Conservation (phyloP, 2,329 filamentous ascomycete genomes). For the Paraconiothyrium brasiliense region DNA sequence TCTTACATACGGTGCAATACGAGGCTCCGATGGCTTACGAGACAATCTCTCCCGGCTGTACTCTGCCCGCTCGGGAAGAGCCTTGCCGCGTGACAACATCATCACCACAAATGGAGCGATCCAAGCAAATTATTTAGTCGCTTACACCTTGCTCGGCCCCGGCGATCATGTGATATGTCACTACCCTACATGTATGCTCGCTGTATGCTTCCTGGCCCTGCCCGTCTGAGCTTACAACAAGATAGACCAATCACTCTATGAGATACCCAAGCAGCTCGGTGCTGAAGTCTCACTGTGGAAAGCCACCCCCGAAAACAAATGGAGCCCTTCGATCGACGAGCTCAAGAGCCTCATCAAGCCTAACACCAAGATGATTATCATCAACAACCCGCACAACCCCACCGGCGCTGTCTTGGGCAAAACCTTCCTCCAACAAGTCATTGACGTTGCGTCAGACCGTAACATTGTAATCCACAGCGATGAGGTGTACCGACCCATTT, state of each 20-base stretch:
- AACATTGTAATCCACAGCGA: slow-evolving; percentile 76
- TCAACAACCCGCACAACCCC: slow-evolving; percentile 85
- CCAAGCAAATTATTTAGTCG: slow-evolving; percentile 80
- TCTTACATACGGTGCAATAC: slow-evolving; percentile 78
- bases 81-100: slow-evolving; percentile 68
- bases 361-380: slow-evolving; percentile 76
- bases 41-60: slow-evolving; percentile 72
- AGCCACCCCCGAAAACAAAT: slow-evolving; percentile 70
- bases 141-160: slow-evolving; percentile 75
- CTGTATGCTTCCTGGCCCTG: background rate
- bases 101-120: slow-evolving; percentile 84
- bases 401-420: slow-evolving; percentile 76
- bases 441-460: slow-evolving; percentile 69
- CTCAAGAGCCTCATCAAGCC: slow-evolving; percentile 70
- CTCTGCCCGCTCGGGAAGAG: slow-evolving; percentile 61
- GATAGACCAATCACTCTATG: slow-evolving; percentile 75
- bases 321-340: slow-evolving; percentile 72
- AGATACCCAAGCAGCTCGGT: slow-evolving; percentile 76
- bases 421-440: slow-evolving; percentile 67
- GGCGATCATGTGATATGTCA: slow-evolving; percentile 88
- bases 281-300: slow-evolving; percentile 82
- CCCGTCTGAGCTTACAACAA: background rate
- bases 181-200: slow-evolving; percentile 74
- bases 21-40: slow-evolving; percentile 71
- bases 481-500: slow-evolving; percentile 86